Evolutionary conservation across 768 basidiomycete genomes (phyloP).

Genomic region (Lactifluus piperatus): DNA sequence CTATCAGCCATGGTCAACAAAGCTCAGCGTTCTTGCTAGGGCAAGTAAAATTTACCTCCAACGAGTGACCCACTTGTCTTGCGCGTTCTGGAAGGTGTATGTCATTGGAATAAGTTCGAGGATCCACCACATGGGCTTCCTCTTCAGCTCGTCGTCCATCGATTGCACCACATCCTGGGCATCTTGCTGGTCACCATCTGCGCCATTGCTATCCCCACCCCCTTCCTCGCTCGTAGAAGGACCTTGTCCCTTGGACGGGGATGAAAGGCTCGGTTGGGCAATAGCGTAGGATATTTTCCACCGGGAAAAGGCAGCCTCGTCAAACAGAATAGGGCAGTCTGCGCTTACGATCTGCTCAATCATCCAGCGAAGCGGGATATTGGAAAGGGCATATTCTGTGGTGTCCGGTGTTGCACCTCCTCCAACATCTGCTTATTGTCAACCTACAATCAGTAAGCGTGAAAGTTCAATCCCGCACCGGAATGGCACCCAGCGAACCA

Average conservation of each 20-base stretch:
- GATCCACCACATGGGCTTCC: constrained; percentile 52
- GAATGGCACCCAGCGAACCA: constrained; percentile 20
- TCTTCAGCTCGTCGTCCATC: constrained; percentile 43
- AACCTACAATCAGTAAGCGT: not conserved
- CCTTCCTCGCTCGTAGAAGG: not conserved
- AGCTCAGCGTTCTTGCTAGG: not conserved
- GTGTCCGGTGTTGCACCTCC: constrained; percentile 8
- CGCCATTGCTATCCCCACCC: not conserved
- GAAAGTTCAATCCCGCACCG: constrained; percentile 1
- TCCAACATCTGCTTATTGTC: constrained; percentile 11
- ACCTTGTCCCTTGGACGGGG: not conserved
- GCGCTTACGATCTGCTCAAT: constrained; percentile 7
- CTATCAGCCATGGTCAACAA: constrained; percentile 25
- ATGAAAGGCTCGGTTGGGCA: not conserved
- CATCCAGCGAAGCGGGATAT: constrained; percentile 20
- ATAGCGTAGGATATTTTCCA: constrained; percentile 8
- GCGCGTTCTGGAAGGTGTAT: constrained; percentile 40
- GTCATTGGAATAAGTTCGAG: constrained; percentile 54
- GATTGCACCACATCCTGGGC: constrained; percentile 37
- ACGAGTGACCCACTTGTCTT: constrained; percentile 44
- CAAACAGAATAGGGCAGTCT: constrained; percentile 8
- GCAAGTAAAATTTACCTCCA: constrained; percentile 39
- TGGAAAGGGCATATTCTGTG: constrained; percentile 3
- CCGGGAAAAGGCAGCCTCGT: constrained; percentile 3
- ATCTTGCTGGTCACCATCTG: not conserved